Evolutionary conservation across 2,329 filamentous ascomycete genomes (phyloP).

Genomic region (Dothideomycetidae sp.): DNA sequence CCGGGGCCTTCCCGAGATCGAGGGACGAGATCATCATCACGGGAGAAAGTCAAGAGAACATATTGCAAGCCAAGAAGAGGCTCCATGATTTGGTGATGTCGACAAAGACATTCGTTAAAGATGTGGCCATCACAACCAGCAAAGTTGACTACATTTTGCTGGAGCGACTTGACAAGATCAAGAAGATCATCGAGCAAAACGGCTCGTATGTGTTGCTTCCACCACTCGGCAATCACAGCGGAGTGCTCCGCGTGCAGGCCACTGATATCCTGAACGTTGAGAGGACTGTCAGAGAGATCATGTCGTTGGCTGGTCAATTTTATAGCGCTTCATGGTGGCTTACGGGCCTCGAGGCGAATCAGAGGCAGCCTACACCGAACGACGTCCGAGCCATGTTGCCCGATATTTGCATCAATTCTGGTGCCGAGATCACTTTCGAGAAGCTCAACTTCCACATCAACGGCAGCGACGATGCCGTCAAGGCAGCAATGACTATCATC

Average conservation of each 20-base stretch:
- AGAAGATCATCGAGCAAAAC: conserved; percentile 94
- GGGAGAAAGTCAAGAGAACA: conserved; percentile 70
- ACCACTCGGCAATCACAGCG: conserved; percentile 69
- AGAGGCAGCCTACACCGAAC: conserved; percentile 44
- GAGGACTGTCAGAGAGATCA: conserved; percentile 85
- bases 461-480: conserved; percentile 90
- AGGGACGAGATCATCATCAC: conserved; percentile 92
- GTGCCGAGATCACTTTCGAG: conserved; percentile 87
- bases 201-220: conserved; percentile 92
- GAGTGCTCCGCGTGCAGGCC: conserved; percentile 77
- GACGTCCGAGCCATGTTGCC: conserved; percentile 84
- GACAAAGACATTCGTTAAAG: conserved; percentile 69
- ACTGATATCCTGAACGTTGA: conserved; percentile 89
- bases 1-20: conserved; percentile 59
- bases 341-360: conserved; percentile 55
- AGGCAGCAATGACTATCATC: conserved; percentile 86
- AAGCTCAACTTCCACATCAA: conserved; percentile 88
- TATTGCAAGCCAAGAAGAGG: conserved; percentile 79
- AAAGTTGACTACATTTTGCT: conserved; percentile 94
- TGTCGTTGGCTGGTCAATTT: conserved; percentile 91
- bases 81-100: conserved; percentile 71
- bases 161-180: conserved; percentile 84
- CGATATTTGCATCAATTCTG: conserved; percentile 91
- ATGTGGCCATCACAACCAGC: conserved; percentile 73
- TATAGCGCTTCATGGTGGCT: conserved; percentile 97